Conservation (phyloP, 1,139 yeast genomes). For the Hyphopichia burtonii region DNA sequence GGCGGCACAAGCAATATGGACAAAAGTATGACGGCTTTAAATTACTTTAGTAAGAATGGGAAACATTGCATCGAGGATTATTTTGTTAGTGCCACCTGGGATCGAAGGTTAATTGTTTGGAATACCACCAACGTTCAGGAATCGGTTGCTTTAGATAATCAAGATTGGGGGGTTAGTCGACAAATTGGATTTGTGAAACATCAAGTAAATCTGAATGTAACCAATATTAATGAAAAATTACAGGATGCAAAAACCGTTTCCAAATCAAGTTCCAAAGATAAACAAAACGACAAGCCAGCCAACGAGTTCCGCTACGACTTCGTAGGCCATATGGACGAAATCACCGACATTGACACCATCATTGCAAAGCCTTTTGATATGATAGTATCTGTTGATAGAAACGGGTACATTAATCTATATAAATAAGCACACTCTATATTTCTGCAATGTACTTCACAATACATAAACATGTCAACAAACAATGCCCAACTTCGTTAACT, state of each 20-base stretch:
- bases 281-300: constrained; percentile 6
- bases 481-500: too few relatives aligned
- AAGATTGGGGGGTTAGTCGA: not conserved
- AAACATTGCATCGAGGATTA: constrained; percentile 4
- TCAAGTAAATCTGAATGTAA: constrained; percentile 12
- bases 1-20: constrained; percentile 3
- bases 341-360: constrained; percentile 49
- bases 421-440: too few relatives aligned
- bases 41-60: constrained; percentile 5
- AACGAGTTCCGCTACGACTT: not conserved
- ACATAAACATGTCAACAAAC: too few relatives aligned
- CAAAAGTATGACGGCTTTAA: constrained; percentile 14
- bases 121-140: constrained; percentile 21
- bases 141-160: constrained; percentile 21
- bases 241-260: constrained; percentile 7
- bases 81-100: constrained; percentile 27
- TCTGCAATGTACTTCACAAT: too few relatives aligned
- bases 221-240: constrained; percentile 11
- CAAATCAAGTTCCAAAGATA: constrained; percentile 23
- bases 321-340: constrained; percentile 28
- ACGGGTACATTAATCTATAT: constrained; percentile 61
- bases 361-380: constrained; percentile 54
- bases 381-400: constrained; percentile 62
- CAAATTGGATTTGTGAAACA: constrained; percentile 10
- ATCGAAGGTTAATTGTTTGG: constrained; percentile 33